Percentiles rank a stretch among this genome's conserved stretches.
Conservation (phyloP, 495 filamentous ascomycete genomes). For the Xylaria bambusicola region DNA sequence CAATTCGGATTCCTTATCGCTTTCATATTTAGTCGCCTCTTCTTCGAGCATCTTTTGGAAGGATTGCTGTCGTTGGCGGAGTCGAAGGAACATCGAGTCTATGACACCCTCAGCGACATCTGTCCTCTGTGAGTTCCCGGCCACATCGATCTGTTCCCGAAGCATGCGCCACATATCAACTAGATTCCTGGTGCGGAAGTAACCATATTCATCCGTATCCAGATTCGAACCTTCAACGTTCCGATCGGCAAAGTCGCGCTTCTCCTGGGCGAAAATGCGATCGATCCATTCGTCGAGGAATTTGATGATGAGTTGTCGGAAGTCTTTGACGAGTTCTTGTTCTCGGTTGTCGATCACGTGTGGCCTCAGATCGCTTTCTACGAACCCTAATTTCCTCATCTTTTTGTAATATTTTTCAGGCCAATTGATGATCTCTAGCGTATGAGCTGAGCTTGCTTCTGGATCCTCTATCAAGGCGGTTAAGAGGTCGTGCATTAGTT, state of each 20-base stretch:
- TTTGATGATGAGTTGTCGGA: constrained; percentile 89
- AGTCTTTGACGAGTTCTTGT: constrained; percentile 86
- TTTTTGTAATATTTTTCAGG: constrained; percentile 93
- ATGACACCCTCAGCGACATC: constrained; percentile 93
- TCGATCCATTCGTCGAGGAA: constrained; percentile 98
- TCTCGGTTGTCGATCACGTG: constrained; percentile 88
- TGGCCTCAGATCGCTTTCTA: constrained; percentile 68
- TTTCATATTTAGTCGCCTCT: constrained; percentile 73
- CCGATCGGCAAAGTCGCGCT: constrained; percentile 73
- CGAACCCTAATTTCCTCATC: constrained; percentile 86
- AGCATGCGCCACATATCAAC: constrained; percentile 98
- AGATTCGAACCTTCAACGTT: constrained; percentile 70
- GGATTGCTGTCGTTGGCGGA: constrained; percentile 74
- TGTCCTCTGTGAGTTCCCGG: constrained; percentile 73
- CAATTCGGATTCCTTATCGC: constrained; percentile 58
- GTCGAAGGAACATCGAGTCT: constrained; percentile 86
- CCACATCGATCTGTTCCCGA: constrained; percentile 81
- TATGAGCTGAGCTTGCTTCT: constrained; percentile 71
- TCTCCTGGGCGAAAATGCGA: constrained; percentile 78
- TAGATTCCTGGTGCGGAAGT: constrained; percentile 85
- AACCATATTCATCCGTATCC: constrained; percentile 81
- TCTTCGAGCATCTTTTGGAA: constrained; percentile 89
- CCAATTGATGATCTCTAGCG: constrained; percentile 92
- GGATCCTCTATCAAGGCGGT: constrained; percentile 78
- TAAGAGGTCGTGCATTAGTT: constrained; percentile 91